These are phyloP conservation scores for Penicillium sp. DNA, from an alignment of 2,329 filamentous ascomycete species.

Conservation along the genomic window DNA sequence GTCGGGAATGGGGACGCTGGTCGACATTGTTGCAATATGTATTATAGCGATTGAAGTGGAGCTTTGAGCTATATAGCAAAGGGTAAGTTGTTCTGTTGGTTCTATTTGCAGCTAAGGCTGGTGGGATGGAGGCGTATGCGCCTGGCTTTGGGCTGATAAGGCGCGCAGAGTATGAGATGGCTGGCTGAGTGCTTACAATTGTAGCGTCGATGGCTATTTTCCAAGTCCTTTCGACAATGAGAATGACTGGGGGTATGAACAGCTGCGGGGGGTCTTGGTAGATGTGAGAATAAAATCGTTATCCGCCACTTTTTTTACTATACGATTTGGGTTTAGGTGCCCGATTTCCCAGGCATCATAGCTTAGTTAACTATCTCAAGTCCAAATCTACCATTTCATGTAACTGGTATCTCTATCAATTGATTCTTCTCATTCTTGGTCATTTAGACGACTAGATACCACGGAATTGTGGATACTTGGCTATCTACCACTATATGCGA, in stretches of 20 bases:
- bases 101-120: not conserved
- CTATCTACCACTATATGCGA: no score
- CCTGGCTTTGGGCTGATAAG: not conserved
- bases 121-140: not conserved
- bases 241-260: not conserved
- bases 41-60: not conserved
- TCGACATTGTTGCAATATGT: slow-evolving; percentile 24
- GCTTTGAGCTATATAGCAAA: not conserved
- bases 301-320: no score
- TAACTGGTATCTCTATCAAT: no score
- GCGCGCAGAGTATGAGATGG: not conserved
- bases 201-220: slow-evolving; percentile 2
- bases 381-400: no score
- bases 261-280: not conserved
- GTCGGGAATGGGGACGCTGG: slow-evolving; percentile 17
- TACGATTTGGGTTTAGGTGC: not conserved
- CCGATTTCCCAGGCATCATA: slow-evolving; percentile 8
- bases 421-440: no score
- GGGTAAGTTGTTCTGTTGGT: not conserved
- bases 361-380: not conserved
- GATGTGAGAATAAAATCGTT: not conserved
- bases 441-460: no score
- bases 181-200: not conserved
- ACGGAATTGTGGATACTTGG: no score
- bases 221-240: not conserved